phyloP scores from a whole-genome alignment of 495 filamentous ascomycete species.

The Sordaria brevicollis region DNA sequence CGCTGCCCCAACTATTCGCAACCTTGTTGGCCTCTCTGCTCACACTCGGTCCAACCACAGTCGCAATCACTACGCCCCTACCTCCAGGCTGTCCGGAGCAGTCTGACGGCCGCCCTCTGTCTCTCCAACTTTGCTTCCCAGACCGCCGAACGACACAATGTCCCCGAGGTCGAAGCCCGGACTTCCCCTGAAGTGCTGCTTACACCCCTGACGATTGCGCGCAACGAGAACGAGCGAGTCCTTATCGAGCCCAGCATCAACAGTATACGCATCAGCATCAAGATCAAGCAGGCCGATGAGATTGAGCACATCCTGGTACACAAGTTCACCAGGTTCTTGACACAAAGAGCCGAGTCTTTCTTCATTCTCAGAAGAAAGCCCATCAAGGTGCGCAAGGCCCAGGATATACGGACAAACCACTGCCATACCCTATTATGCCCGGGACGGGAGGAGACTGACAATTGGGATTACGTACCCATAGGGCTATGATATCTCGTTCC shows the following conservation, averaged over 20 bases:
- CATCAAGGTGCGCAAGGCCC: conserved; percentile 56
- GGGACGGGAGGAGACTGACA: background rate
- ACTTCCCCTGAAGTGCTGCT: conserved; percentile 91
- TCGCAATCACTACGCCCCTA: conserved; percentile 98
- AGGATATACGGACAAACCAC: background rate
- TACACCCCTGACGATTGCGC: conserved; percentile 74
- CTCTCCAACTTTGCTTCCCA: conserved; percentile 98
- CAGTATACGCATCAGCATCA: conserved; percentile 83
- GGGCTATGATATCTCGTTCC: conserved; percentile 98
- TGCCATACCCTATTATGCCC: background rate
- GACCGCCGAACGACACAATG: conserved; percentile 90
- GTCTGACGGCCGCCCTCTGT: conserved; percentile 84
- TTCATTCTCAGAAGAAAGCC: conserved; percentile 93
- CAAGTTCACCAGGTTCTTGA: conserved; percentile 95
- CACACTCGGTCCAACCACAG: conserved; percentile 30
- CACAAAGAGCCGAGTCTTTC: conserved; percentile 92
- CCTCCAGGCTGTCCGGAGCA: conserved; percentile 90
- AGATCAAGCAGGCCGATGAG: conserved; percentile 98
- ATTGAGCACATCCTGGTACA: conserved; percentile 96
- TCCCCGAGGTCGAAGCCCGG: conserved; percentile 89
- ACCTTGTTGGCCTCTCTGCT: background rate
- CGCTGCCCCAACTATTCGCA: background rate
- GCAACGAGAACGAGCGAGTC: conserved; percentile 93
- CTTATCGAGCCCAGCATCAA: conserved; percentile 93
- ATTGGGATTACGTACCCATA: conserved; percentile 18